Evolutionary conservation across 2,329 filamentous ascomycete genomes (phyloP).

Genomic region (Zymoseptoria ardabiliae): DNA sequence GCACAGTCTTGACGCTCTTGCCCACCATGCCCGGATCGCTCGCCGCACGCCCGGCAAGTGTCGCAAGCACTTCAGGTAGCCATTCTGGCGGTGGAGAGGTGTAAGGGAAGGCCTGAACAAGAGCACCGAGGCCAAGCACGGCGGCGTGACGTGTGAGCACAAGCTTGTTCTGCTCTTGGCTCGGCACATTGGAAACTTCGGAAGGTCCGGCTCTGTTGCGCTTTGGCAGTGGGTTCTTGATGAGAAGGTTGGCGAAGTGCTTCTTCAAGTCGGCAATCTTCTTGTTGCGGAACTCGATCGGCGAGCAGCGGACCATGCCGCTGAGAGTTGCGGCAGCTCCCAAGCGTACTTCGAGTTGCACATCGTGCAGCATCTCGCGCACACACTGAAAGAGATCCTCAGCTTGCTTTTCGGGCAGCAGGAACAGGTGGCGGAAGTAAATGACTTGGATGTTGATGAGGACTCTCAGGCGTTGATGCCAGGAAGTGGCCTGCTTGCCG

Average conservation of each 20-base stretch:
- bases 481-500: slow-evolving; percentile 73
- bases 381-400: slow-evolving; percentile 81
- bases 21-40: slow-evolving; percentile 87
- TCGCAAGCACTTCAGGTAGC: slow-evolving; percentile 89
- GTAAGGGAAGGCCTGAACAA: slow-evolving; percentile 95
- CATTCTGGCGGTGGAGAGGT: slow-evolving; percentile 83
- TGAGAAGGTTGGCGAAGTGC: slow-evolving; percentile 71
- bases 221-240: slow-evolving; percentile 81
- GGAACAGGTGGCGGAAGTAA: slow-evolving; percentile 92
- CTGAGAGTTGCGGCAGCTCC: slow-evolving; percentile 88
- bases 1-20: slow-evolving; percentile 86
- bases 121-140: slow-evolving; percentile 79
- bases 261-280: slow-evolving; percentile 69
- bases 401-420: slow-evolving; percentile 68
- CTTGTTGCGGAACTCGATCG: slow-evolving; percentile 66
- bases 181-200: slow-evolving; percentile 55
- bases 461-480: slow-evolving; percentile 91
- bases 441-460: slow-evolving; percentile 98
- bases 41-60: slow-evolving; percentile 75
- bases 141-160: slow-evolving; percentile 81
- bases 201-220: slow-evolving; percentile 32
- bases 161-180: slow-evolving; percentile 65
- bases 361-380: slow-evolving; percentile 87
- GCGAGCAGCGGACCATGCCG: slow-evolving; percentile 97
- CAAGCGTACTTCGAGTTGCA: slow-evolving; percentile 87